Conservation (phyloP, 371 early-diverging fungal species). For the Mortierella sp. region DNA sequence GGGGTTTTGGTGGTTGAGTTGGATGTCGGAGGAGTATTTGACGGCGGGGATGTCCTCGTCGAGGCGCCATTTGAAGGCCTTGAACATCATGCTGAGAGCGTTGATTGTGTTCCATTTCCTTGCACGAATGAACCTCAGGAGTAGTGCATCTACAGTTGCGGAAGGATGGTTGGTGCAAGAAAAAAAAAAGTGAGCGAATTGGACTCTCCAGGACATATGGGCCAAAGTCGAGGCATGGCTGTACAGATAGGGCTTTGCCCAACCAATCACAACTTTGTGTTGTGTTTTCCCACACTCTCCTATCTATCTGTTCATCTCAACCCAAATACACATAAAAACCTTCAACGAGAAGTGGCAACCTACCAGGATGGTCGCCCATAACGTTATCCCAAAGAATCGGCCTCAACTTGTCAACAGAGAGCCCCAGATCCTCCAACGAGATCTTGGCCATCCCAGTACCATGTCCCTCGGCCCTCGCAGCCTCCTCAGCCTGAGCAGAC, state of each 20-base stretch:
- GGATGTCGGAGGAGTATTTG: conserved; percentile 47
- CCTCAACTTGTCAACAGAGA: conserved; percentile 42
- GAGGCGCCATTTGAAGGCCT: conserved; percentile 75
- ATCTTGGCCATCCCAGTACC: conserved; percentile 47
- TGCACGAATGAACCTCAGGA: conserved; percentile 77
- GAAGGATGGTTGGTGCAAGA: not conserved
- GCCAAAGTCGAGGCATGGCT: not conserved
- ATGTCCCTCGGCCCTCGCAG: conserved; percentile 39
- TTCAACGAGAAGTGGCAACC: not conserved
- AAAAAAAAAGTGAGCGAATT: not conserved
- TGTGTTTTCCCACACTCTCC: not conserved
- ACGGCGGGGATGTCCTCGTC: conserved; percentile 65
- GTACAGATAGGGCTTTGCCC: not conserved
- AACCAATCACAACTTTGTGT: not conserved
- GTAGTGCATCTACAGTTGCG: conserved; percentile 59
- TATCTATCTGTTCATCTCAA: not conserved
- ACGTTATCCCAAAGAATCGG: conserved; percentile 50
- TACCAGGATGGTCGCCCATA: conserved; percentile 54
- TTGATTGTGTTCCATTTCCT: conserved; percentile 77
- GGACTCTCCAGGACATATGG: not conserved
- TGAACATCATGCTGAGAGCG: conserved; percentile 70
- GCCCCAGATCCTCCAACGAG: conserved; percentile 34
- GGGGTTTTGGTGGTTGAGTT: conserved; percentile 60
- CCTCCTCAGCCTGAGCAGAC: conserved; percentile 34
- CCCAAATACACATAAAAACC: not conserved